A percentile compares a stretch with the other conserved stretches of the same genome.
Evolutionary conservation across 1,284 basidiomycete genomes (phyloP).

Genomic region (Agaricales sp.): DNA sequence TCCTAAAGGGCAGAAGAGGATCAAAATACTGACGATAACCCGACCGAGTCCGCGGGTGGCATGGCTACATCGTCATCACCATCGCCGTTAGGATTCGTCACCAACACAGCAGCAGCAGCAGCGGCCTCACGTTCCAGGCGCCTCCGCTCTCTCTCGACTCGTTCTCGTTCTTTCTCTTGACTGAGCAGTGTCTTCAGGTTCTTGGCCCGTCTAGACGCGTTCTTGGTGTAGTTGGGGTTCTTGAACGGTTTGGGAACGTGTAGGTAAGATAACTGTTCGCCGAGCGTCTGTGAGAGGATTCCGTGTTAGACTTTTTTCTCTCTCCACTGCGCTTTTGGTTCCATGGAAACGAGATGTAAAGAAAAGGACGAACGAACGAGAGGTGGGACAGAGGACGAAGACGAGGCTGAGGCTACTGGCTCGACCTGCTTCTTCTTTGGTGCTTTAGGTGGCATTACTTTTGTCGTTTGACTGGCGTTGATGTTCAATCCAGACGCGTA

Average conservation of each 20-base stretch:
- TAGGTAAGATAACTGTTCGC: slow-evolving; percentile 62
- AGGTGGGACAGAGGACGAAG: too few relatives aligned
- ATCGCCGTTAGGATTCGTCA: slow-evolving; percentile 10
- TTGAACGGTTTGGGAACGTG: slow-evolving; percentile 66
- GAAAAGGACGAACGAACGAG: too few relatives aligned
- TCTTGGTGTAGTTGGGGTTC: slow-evolving; percentile 58
- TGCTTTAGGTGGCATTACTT: too few relatives aligned
- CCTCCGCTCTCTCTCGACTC: slow-evolving; percentile 48
- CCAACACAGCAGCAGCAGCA: too few relatives aligned
- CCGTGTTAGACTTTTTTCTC: too few relatives aligned
- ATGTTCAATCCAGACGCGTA: not conserved
- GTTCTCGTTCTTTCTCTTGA: slow-evolving; percentile 66
- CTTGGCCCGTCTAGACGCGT: slow-evolving; percentile 58
- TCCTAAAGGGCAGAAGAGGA: too few relatives aligned
- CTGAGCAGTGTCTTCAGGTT: slow-evolving; percentile 66
- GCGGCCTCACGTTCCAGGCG: slow-evolving; percentile 33
- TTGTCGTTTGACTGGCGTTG: not conserved
- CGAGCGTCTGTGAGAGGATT: slow-evolving; percentile 38
- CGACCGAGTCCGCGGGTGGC: too few relatives aligned
- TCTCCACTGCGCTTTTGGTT: too few relatives aligned
- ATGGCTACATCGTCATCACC: not conserved
- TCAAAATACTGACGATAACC: too few relatives aligned
- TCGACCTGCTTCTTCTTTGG: not conserved
- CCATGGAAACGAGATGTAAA: too few relatives aligned
- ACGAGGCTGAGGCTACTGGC: too few relatives aligned